Percentiles rank a stretch among this genome's conserved stretches.
phyloP scores from a whole-genome alignment of 768 basidiomycete genomes.

The Leccinum obscurum region DNA sequence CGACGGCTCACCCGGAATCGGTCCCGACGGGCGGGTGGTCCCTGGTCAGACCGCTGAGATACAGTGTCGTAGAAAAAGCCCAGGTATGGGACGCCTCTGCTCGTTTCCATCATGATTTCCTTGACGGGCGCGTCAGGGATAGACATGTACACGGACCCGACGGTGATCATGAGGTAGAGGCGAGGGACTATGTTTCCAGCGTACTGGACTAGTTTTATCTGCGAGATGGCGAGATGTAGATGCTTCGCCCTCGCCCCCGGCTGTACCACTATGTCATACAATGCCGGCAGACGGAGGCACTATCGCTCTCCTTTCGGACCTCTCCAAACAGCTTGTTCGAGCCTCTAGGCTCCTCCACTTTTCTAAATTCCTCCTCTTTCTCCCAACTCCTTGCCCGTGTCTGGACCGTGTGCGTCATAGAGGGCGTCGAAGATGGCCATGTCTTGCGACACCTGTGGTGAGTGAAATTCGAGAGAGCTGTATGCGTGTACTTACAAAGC shows the following conservation, averaged over 20 bases:
- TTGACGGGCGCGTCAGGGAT: slow-evolving; percentile 95
- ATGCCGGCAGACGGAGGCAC: background rate
- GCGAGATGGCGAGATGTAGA: background rate
- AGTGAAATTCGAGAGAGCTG: background rate
- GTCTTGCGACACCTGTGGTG: too few species aligned
- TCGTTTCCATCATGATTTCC: slow-evolving; percentile 99
- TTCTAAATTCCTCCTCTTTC: slow-evolving; percentile 63
- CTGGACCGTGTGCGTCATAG: too few species aligned
- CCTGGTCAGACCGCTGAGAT: too few species aligned
- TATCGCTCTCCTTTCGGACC: slow-evolving; percentile 42
- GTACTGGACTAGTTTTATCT: too few species aligned
- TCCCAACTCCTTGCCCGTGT: slow-evolving; percentile 36
- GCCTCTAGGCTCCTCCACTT: slow-evolving; percentile 44
- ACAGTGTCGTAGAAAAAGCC: too few species aligned
- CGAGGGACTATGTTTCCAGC: slow-evolving; percentile 26
- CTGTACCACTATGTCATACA: slow-evolving; percentile 6
- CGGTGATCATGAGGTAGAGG: slow-evolving; percentile 99
- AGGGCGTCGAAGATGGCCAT: too few species aligned
- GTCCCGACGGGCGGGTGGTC: too few species aligned
- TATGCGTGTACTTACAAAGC: too few species aligned
- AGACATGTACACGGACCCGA: slow-evolving; percentile 99
- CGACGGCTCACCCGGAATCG: too few species aligned
- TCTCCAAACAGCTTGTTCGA: slow-evolving; percentile 37
- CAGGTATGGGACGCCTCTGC: slow-evolving; percentile 65
- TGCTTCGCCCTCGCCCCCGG: background rate